A percentile compares a stretch with the other conserved stretches of the same genome.
phyloP scores from a whole-genome alignment of 1,284 basidiomycete species.

The Malassezia equina region DNA sequence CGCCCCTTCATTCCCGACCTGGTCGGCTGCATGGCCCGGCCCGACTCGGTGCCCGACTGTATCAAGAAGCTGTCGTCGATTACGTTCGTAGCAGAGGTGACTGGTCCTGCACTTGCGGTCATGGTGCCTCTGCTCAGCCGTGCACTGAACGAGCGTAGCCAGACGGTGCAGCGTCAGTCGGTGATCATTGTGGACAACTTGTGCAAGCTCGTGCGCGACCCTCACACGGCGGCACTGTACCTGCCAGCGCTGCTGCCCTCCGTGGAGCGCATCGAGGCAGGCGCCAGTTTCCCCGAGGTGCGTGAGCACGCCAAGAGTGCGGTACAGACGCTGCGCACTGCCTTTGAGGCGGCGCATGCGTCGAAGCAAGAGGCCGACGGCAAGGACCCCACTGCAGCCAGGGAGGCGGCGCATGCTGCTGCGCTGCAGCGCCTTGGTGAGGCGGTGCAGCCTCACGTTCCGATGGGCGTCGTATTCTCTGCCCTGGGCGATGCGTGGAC shows the following conservation, averaged over 20 bases:
- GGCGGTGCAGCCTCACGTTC: slow-evolving; percentile 28
- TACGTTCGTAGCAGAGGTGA: slow-evolving; percentile 95
- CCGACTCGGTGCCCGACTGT: slow-evolving; percentile 69
- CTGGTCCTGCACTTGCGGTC: slow-evolving; percentile 86
- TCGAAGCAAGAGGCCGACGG: slow-evolving; percentile 17
- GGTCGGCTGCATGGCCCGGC: slow-evolving; percentile 77
- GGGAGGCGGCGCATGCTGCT: slow-evolving; percentile 15
- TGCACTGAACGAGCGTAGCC: slow-evolving; percentile 88
- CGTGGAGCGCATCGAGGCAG: slow-evolving; percentile 78
- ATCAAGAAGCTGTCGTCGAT: slow-evolving; percentile 91
- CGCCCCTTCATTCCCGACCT: slow-evolving; percentile 77
- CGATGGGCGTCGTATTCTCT: slow-evolving; percentile 25
- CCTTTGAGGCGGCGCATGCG: slow-evolving; percentile 25
- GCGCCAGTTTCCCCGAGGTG: slow-evolving; percentile 91
- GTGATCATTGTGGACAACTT: slow-evolving; percentile 85
- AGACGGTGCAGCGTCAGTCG: slow-evolving; percentile 61
- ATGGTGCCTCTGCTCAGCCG: slow-evolving; percentile 84
- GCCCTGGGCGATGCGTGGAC: slow-evolving; percentile 36
- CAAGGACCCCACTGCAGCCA: slow-evolving; percentile 31
- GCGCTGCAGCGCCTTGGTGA: slow-evolving; percentile 31
- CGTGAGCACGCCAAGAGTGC: slow-evolving; percentile 43
- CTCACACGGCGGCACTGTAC: slow-evolving; percentile 78
- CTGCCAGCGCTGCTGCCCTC: slow-evolving; percentile 79
- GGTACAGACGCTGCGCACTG: slow-evolving; percentile 35
- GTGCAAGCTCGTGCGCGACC: slow-evolving; percentile 91